A percentile compares a stretch with the other conserved stretches of the same genome.
These are phyloP conservation scores for Pseudognaphalium luteoalbum DNA, from an alignment of 129 eudicot species.

Conservation along the genomic window DNA sequence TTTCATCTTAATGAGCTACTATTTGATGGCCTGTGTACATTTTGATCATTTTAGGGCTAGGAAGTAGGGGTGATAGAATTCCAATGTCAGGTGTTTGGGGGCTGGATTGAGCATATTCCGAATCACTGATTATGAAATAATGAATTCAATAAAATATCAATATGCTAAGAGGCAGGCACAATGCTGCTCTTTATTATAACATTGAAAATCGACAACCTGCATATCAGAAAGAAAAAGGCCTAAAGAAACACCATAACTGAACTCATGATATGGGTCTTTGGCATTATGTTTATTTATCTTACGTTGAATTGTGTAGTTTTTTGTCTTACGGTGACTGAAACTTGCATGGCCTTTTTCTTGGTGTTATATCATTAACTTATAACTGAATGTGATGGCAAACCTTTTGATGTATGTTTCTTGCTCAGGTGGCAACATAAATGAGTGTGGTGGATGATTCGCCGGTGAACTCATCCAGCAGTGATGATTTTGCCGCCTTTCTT, in stretches of 20 bases:
- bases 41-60: too few species aligned
- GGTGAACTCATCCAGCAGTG: conserved; percentile 48
- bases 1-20: too few species aligned
- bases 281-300: too few species aligned
- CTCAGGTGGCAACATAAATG: conserved; percentile 38
- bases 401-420: conserved; percentile 11
- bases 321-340: not conserved
- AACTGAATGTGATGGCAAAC: too few species aligned
- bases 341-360: not conserved
- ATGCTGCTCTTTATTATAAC: not conserved
- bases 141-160: not conserved
- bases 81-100: too few species aligned
- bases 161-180: not conserved
- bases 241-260: not conserved
- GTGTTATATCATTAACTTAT: not conserved
- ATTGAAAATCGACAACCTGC: not conserved
- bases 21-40: too few species aligned
- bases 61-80: too few species aligned
- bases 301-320: not conserved
- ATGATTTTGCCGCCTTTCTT: conserved; percentile 54
- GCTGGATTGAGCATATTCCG: not conserved
- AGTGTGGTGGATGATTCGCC: conserved; percentile 47
- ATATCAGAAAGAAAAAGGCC: not conserved
- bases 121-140: not conserved
- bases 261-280: too few species aligned